Conservation (phyloP, 768 basidiomycete species). For the Plicaturopsis crispa region DNA sequence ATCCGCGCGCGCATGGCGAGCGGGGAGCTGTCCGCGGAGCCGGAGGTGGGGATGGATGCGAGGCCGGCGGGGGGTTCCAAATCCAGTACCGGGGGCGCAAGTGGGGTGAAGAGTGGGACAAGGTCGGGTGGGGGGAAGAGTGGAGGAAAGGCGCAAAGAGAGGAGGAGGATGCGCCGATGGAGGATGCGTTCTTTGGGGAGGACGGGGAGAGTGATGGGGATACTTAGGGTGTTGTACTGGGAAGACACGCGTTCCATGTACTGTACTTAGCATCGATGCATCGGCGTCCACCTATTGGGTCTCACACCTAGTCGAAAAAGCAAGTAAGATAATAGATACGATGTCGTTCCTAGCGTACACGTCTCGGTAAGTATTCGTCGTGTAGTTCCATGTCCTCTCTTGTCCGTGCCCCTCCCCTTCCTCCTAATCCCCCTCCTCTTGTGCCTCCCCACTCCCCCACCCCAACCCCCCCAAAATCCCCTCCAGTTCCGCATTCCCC, state of each 20-base stretch:
- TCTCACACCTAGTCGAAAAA: no score
- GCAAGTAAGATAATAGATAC: no score
- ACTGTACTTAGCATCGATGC: no score
- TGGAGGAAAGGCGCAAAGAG: not conserved
- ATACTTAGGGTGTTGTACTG: conserved; percentile 6
- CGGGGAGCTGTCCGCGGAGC: conserved; percentile 35
- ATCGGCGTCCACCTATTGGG: no score
- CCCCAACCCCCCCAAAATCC: conserved; percentile 47
- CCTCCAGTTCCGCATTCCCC: conserved; percentile 61
- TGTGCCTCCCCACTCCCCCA: no score
- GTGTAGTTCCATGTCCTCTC: no score
- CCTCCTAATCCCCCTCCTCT: no score
- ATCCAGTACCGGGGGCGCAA: conserved; percentile 6
- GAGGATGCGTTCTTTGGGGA: conserved; percentile 6
- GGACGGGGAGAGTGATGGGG: conserved; percentile 5
- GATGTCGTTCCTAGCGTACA: no score
- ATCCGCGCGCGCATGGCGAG: conserved; percentile 30
- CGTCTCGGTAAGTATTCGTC: no score
- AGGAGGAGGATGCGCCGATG: not conserved
- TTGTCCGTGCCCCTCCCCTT: no score
- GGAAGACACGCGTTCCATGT: no score
- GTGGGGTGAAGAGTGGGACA: not conserved
- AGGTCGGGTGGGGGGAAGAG: not conserved
- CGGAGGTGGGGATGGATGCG: conserved; percentile 27
- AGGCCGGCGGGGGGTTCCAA: not conserved